Evolutionary conservation across 2,329 filamentous ascomycete species (phyloP).

Genomic region (Diplodia corticola): DNA sequence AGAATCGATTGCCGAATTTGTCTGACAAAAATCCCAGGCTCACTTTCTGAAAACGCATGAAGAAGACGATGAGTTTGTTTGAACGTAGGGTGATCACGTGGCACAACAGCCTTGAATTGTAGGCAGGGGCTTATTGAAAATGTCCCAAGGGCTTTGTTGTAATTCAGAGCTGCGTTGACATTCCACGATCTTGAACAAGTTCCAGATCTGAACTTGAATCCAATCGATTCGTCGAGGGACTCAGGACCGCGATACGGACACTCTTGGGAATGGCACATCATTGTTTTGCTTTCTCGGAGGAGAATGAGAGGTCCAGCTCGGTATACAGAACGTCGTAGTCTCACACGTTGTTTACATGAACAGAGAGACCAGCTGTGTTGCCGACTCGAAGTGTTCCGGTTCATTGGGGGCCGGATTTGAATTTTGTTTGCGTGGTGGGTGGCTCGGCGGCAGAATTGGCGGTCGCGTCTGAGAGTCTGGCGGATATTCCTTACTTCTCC

Average conservation of each 20-base stretch:
- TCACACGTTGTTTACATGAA: neutral
- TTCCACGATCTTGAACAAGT: neutral
- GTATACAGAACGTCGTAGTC: neutral
- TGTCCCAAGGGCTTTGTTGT: neutral
- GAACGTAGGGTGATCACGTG: neutral
- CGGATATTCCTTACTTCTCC: neutral
- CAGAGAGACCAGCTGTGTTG: neutral
- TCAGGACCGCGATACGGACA: neutral
- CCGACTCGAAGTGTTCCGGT: too few relatives aligned
- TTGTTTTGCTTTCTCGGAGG: neutral
- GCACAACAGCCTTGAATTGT: neutral
- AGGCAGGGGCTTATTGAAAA: neutral
- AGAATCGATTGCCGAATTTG: too few relatives aligned
- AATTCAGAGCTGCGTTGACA: neutral
- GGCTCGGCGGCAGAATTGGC: too few relatives aligned
- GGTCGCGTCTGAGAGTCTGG: too few relatives aligned
- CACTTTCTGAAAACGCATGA: too few relatives aligned
- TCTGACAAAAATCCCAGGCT: too few relatives aligned
- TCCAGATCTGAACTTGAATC: neutral
- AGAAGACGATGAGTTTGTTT: too few relatives aligned
- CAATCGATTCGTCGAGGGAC: neutral
- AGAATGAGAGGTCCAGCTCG: neutral
- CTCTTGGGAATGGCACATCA: neutral
- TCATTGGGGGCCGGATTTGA: too few relatives aligned
- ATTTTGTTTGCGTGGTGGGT: too few relatives aligned